Evolutionary conservation across 768 basidiomycete genomes (phyloP).

Genomic region (Lactarius quietus): DNA sequence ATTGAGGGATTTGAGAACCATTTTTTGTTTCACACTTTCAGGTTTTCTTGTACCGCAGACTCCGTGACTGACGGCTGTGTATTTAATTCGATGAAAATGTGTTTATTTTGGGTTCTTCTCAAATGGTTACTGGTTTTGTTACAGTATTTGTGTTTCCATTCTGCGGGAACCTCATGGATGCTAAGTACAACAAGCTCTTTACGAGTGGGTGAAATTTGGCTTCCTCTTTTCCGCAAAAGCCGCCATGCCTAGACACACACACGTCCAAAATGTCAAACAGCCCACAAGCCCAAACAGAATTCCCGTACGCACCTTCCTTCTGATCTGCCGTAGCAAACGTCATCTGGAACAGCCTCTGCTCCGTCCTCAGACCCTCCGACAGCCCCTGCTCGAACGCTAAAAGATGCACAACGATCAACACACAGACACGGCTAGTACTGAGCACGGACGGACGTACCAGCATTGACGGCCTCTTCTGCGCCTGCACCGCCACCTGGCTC

Average conservation of each 20-base stretch:
- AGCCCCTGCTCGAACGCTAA: conserved; percentile 78
- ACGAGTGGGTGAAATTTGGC: conserved; percentile 70
- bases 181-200: too few relatives aligned
- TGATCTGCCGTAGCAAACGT: conserved; percentile 93
- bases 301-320: conserved; percentile 72
- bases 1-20: too few relatives aligned
- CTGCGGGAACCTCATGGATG: too few relatives aligned
- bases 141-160: not conserved
- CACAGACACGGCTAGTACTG: not conserved
- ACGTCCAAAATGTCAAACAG: conserved; percentile 15
- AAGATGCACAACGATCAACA: conserved; percentile 2
- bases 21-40: not conserved
- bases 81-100: not conserved
- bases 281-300: not conserved
- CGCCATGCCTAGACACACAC: conserved; percentile 75
- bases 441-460: conserved; percentile 42
- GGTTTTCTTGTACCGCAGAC: not conserved
- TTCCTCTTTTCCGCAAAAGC: conserved; percentile 95
- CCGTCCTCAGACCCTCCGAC: conserved; percentile 79
- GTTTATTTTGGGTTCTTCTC: not conserved
- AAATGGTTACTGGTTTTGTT: not conserved
- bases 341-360: conserved; percentile 85
- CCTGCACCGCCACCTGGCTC: conserved; percentile 77
- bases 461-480: conserved; percentile 94
- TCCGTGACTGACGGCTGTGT: not conserved